A percentile compares a stretch with the other conserved stretches of the same genome.
phyloP scores from a whole-genome alignment of 768 basidiomycete species.

The Glaciozyma antarctica region DNA sequence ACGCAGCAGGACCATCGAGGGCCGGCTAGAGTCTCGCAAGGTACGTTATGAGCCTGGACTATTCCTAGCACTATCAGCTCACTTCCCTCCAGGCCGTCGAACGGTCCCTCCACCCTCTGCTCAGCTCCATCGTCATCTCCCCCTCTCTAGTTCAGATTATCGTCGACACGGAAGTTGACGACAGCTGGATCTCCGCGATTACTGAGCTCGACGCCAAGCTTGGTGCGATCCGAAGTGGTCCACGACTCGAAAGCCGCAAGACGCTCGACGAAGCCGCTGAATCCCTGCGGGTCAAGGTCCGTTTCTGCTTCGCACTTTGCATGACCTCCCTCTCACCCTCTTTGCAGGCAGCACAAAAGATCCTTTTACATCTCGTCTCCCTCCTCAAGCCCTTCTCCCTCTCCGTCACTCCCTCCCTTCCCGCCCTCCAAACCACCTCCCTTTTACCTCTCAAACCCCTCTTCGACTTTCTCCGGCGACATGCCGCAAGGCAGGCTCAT shows the following conservation, averaged over 20 bases:
- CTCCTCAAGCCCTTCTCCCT: conserved; percentile 70
- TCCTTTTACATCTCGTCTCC: conserved; percentile 74
- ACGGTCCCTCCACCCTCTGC: conserved; percentile 68
- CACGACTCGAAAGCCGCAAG: conserved; percentile 74
- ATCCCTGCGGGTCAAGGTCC: conserved; percentile 76
- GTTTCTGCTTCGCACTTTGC: not conserved
- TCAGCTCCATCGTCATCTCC: conserved; percentile 71
- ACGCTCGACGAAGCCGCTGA: conserved; percentile 75
- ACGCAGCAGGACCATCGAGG: conserved; percentile 82
- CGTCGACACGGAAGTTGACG: conserved; percentile 73
- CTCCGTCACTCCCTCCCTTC: conserved; percentile 83
- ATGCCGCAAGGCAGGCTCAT: conserved; percentile 66
- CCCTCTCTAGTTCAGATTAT: conserved; percentile 66
- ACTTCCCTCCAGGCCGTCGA: conserved; percentile 63
- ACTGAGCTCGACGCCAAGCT: conserved; percentile 70
- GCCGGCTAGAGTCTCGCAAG: conserved; percentile 68
- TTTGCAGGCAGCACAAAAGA: conserved; percentile 70
- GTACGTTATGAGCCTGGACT: conserved; percentile 44
- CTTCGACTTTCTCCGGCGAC: conserved; percentile 74
- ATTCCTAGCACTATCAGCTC: too few relatives aligned
- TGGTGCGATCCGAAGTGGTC: conserved; percentile 57
- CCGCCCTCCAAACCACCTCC: conserved; percentile 78
- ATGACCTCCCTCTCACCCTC: not conserved
- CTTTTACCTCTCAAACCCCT: conserved; percentile 72
- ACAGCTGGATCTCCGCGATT: conserved; percentile 77